These are phyloP conservation scores for Ogataea haglerorum DNA, from an alignment of 805 yeast species.

Conservation along the genomic window DNA sequence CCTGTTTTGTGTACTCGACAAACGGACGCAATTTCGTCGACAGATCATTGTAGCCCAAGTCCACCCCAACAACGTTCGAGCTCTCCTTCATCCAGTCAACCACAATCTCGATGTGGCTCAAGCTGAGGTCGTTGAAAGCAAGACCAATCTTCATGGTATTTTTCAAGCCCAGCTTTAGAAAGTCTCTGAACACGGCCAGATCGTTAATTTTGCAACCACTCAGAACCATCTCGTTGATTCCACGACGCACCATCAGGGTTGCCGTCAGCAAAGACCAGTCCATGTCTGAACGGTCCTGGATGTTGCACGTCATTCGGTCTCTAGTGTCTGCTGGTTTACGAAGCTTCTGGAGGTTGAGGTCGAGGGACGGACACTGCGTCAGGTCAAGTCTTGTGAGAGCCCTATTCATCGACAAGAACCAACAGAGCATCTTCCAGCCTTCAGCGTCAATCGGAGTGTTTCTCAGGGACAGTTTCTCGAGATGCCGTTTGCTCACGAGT, in stretches of 20 bases:
- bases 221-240: slow-evolving; percentile 73
- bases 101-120: slow-evolving; percentile 54
- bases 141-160: slow-evolving; percentile 66
- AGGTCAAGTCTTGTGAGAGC: slow-evolving; percentile 60
- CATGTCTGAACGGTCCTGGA: slow-evolving; percentile 63
- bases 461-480: slow-evolving; percentile 72
- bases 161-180: slow-evolving; percentile 55
- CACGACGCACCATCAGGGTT: slow-evolving; percentile 64
- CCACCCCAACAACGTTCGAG: slow-evolving; percentile 61
- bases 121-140: slow-evolving; percentile 66
- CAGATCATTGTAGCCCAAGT: slow-evolving; percentile 79
- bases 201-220: slow-evolving; percentile 72
- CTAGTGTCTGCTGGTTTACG: slow-evolving; percentile 24
- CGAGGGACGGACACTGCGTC: slow-evolving; percentile 59
- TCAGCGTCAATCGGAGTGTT: slow-evolving; percentile 69
- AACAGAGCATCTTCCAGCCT: slow-evolving; percentile 80
- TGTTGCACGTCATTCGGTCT: slow-evolving; percentile 45
- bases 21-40: slow-evolving; percentile 37
- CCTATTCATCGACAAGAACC: slow-evolving; percentile 63
- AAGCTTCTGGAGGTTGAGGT: slow-evolving; percentile 41
- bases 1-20: slow-evolving; percentile 30
- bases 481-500: slow-evolving; percentile 56
- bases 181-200: slow-evolving; percentile 48
- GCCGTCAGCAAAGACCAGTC: slow-evolving; percentile 80
- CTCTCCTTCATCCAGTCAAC: slow-evolving; percentile 54